Percentiles rank a stretch among this genome's conserved stretches.
These are phyloP conservation scores for Mimosa bimucronata DNA, from an alignment of 306 rosid species.

Conservation along the genomic window DNA sequence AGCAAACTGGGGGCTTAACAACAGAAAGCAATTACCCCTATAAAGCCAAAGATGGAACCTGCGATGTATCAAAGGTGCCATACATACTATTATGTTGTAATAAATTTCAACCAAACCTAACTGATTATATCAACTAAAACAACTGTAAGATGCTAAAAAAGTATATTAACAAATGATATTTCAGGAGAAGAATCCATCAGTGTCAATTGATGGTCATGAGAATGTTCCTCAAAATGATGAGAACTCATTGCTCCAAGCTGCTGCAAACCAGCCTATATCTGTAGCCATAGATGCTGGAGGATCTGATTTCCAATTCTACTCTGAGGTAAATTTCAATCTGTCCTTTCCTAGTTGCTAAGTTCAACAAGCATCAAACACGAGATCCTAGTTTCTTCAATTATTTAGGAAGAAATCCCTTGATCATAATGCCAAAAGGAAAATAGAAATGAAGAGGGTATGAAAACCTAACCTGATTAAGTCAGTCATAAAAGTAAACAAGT, in stretches of 20 bases:
- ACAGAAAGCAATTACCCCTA: conserved; percentile 57
- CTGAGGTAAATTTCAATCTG: conserved; percentile 47
- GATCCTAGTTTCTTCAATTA: not conserved
- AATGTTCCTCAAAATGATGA: conserved; percentile 53
- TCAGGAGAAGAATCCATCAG: conserved; percentile 44
- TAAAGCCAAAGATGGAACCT: conserved; percentile 42
- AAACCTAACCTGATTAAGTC: too few species aligned
- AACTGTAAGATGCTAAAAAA: conserved; percentile 7
- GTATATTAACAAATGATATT: not conserved
- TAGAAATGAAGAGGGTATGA: too few species aligned
- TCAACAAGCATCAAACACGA: not conserved
- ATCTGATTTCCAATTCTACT: conserved; percentile 60
- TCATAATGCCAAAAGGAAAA: too few species aligned
- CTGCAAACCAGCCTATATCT: conserved; percentile 59
- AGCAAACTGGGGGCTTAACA: conserved; percentile 55
- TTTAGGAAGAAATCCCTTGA: not conserved
- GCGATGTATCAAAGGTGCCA: conserved; percentile 52
- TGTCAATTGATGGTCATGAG: conserved; percentile 64
- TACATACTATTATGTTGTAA: conserved; percentile 1
- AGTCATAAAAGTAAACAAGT: too few species aligned
- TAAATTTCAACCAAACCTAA: not conserved
- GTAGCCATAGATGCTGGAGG: conserved; percentile 67
- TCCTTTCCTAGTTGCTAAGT: not conserved
- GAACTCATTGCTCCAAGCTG: conserved; percentile 57
- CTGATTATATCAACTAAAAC: not conserved